phyloP scores from a whole-genome alignment of 208 protist species.

The Wallacemonas rigidus region DNA sequence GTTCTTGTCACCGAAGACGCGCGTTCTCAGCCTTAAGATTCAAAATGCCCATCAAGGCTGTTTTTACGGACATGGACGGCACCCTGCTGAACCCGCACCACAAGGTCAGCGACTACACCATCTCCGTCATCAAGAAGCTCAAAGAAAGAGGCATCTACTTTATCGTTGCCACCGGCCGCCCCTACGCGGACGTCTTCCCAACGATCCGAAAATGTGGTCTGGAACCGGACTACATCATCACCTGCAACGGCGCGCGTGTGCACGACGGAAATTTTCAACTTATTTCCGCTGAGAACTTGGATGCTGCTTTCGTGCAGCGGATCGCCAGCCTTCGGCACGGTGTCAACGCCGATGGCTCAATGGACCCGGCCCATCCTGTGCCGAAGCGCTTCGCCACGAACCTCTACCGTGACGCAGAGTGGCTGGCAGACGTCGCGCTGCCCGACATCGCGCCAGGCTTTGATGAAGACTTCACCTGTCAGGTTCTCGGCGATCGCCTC shows the following conservation, averaged over 20 bases:
- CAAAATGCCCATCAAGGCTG: slow-evolving; percentile 22
- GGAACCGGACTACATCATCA: slow-evolving; percentile 37
- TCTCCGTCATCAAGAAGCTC: slow-evolving; percentile 24
- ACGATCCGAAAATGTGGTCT: slow-evolving; percentile 33
- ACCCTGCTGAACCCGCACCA: slow-evolving; percentile 33
- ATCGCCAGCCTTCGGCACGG: not conserved
- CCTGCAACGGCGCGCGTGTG: slow-evolving; percentile 42
- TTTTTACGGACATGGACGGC: slow-evolving; percentile 48
- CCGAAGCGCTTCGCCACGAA: slow-evolving; percentile 21
- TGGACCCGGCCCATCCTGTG: not conserved
- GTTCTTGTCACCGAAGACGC: not conserved
- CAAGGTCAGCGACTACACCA: slow-evolving; percentile 27
- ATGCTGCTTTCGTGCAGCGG: slow-evolving; percentile 8
- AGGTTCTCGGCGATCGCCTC: slow-evolving; percentile 20
- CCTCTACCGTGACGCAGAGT: slow-evolving; percentile 22
- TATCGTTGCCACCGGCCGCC: slow-evolving; percentile 41
- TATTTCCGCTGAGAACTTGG: slow-evolving; percentile 22
- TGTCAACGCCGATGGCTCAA: slow-evolving; percentile 5
- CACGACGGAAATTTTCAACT: slow-evolving; percentile 20
- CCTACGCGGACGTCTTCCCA: slow-evolving; percentile 34
- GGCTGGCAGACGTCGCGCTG: slow-evolving; percentile 18
- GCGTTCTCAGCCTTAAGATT: not conserved
- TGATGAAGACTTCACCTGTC: slow-evolving; percentile 22
- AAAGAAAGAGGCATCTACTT: slow-evolving; percentile 22
- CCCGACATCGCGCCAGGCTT: slow-evolving; percentile 22